Conservation (phyloP, 768 basidiomycete species). For the Austroboletus eburneus region DNA sequence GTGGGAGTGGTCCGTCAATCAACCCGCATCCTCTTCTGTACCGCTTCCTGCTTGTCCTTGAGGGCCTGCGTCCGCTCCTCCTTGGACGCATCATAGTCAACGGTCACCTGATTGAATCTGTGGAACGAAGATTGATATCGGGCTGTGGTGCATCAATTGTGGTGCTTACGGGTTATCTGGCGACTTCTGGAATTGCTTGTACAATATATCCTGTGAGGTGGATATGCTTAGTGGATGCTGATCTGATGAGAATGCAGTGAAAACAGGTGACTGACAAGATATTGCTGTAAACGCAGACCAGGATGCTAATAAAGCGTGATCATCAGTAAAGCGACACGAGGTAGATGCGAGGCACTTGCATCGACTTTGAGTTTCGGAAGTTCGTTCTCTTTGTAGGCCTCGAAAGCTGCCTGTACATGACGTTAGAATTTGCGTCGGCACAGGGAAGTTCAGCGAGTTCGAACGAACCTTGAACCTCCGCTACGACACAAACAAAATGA, state of each 20-base stretch:
- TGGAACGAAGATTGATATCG: background rate
- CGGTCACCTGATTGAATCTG: constrained; percentile 80
- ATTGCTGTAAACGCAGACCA: constrained; percentile 87
- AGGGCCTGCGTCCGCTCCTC: constrained; percentile 80
- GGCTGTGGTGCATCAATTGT: constrained; percentile 5
- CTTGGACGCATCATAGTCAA: constrained; percentile 83
- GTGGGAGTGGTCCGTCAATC: constrained; percentile 5
- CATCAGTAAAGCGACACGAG: constrained; percentile 3
- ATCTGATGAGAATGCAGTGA: background rate
- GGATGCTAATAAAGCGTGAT: constrained; percentile 55
- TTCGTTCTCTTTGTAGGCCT: constrained; percentile 85
- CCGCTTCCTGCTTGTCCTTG: constrained; percentile 58
- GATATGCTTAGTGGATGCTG: constrained; percentile 2
- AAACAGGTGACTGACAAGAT: constrained; percentile 49
- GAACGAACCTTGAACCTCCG: constrained; percentile 77
- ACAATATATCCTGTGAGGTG: constrained; percentile 63
- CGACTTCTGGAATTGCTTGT: constrained; percentile 95
- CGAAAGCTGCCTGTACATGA: constrained; percentile 65
- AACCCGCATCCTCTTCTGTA: constrained; percentile 62
- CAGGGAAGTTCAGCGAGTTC: background rate
- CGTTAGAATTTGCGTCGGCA: background rate
- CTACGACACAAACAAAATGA: constrained; percentile 36
- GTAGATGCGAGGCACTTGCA: constrained; percentile 40
- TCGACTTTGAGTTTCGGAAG: constrained; percentile 74
- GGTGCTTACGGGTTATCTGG: constrained; percentile 85